These are phyloP conservation scores for Scutellaria minor DNA, from an alignment of 257 asterid species.

Conservation along the genomic window DNA sequence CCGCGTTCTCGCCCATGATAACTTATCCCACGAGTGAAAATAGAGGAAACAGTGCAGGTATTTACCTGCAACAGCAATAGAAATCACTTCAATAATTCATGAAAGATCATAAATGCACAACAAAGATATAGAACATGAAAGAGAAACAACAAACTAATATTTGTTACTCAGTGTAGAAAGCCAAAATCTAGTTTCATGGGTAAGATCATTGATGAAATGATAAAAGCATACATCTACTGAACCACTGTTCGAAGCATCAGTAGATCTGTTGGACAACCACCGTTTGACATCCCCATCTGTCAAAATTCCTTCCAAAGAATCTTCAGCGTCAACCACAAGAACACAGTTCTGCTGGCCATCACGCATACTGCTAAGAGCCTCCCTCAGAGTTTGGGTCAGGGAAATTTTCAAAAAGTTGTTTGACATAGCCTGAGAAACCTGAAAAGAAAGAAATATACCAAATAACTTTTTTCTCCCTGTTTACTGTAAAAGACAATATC, in stretches of 20 bases:
- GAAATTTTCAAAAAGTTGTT: conserved; percentile 62
- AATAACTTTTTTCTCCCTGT: background rate
- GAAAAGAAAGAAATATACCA: conserved; percentile 37
- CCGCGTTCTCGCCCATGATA: conserved; percentile 77
- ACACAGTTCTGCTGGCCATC: conserved; percentile 74
- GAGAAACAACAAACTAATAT: conserved; percentile 28
- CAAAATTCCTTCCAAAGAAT: conserved; percentile 81
- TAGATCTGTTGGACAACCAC: conserved; percentile 50
- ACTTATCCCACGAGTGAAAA: conserved; percentile 81
- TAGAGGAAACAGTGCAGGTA: conserved; percentile 67
- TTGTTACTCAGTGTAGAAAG: background rate
- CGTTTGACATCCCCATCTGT: conserved; percentile 82
- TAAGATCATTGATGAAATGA: conserved; percentile 10
- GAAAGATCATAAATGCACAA: conserved; percentile 7
- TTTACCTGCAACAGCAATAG: conserved; percentile 54
- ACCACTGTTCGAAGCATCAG: conserved; percentile 54
- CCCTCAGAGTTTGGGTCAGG: conserved; percentile 65
- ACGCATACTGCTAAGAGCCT: conserved; percentile 69
- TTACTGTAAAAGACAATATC: conserved; percentile 10
- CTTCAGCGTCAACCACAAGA: conserved; percentile 73
- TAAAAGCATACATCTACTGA: conserved; percentile 60
- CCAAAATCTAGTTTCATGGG: background rate
- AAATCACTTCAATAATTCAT: conserved; percentile 3
- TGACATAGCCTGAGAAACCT: conserved; percentile 94
- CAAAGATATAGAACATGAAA: conserved; percentile 18